Conservation (phyloP, 106 monocot genomes). For the Amphibolis antarctica region DNA sequence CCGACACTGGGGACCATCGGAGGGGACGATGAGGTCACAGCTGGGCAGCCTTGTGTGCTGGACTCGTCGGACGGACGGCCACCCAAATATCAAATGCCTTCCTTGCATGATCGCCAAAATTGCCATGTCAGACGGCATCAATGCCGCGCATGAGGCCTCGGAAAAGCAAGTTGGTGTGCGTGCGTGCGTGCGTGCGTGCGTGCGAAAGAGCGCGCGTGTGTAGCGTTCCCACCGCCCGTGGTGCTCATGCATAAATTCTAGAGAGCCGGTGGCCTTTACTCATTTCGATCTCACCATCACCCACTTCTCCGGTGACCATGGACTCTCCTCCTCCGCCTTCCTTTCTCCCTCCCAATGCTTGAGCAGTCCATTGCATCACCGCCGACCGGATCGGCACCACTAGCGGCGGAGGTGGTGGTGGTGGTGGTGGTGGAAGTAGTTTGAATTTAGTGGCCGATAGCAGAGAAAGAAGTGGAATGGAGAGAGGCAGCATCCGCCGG, state of each 20-base stretch:
- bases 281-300: background rate
- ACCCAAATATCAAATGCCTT: background rate
- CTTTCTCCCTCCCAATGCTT: background rate
- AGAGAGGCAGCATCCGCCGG: background rate
- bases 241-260: background rate
- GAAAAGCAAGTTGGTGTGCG: constrained; percentile 1
- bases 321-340: background rate
- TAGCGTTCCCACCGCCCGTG: background rate
- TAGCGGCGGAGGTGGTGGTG: too few species aligned
- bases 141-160: constrained; percentile 9
- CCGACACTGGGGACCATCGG: background rate
- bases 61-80: background rate
- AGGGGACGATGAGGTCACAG: background rate
- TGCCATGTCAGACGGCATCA: constrained; percentile 3
- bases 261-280: constrained; percentile 1
- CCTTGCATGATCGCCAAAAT: background rate
- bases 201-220: background rate
- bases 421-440: too few species aligned
- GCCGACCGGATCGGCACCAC: background rate
- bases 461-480: background rate
- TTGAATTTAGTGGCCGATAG: too few species aligned
- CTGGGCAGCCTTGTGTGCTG: too few species aligned
- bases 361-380: background rate
- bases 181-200: constrained; percentile 4
- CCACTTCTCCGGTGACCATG: too few species aligned